These are phyloP conservation scores for Macrocystidia cucumis DNA, from an alignment of 1,284 basidiomycete genomes.

Conservation along the genomic window DNA sequence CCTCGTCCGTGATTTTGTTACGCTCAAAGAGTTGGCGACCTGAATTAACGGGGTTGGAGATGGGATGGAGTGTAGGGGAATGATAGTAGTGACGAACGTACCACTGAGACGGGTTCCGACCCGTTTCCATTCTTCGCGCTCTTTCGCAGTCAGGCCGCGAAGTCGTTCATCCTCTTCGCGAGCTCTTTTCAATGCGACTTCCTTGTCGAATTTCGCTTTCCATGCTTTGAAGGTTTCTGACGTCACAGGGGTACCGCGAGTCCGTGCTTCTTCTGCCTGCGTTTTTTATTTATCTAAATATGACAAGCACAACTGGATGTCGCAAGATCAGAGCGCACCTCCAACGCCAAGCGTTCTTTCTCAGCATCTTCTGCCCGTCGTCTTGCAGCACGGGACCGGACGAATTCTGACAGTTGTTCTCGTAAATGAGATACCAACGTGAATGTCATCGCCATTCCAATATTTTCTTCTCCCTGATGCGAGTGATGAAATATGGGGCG, in stretches of 20 bases:
- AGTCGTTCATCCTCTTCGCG: constrained; percentile 81
- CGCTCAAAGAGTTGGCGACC: constrained; percentile 88
- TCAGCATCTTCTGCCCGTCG: constrained; percentile 61
- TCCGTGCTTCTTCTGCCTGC: constrained; percentile 84
- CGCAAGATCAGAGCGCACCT: constrained; percentile 37
- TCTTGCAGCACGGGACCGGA: constrained; percentile 51
- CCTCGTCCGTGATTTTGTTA: constrained; percentile 71
- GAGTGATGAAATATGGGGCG: not conserved
- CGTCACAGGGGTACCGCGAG: constrained; percentile 88
- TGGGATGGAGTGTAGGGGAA: constrained; percentile 6
- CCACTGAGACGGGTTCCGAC: constrained; percentile 62
- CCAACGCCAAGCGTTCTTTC: constrained; percentile 65
- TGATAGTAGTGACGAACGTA: constrained; percentile 29
- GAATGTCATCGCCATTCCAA: constrained; percentile 98
- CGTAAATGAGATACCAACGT: constrained; percentile 85
- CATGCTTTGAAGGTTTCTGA: constrained; percentile 74
- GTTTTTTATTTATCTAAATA: not conserved
- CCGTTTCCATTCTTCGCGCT: constrained; percentile 83
- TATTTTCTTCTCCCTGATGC: constrained; percentile 76
- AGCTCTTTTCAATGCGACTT: constrained; percentile 50
- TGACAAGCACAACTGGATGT: not conserved
- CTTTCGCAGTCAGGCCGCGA: constrained; percentile 71
- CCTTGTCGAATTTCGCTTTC: constrained; percentile 74
- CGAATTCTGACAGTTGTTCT: constrained; percentile 66
- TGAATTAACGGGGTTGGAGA: constrained; percentile 21